phyloP scores from a whole-genome alignment of 148 eudicot species.

The Mesembryanthemum crystallinum region DNA sequence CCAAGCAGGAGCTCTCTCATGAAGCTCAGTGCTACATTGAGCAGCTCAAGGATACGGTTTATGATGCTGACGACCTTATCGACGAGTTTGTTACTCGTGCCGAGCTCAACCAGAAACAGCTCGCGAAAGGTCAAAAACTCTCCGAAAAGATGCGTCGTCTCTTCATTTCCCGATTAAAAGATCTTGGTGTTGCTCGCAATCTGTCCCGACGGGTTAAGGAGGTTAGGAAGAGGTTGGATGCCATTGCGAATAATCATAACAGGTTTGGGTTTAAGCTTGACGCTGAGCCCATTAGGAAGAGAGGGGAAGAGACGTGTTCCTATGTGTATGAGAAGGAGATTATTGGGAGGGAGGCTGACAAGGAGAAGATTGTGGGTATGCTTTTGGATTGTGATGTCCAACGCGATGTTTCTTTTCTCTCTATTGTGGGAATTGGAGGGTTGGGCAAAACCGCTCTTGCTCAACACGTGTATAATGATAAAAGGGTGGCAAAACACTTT shows the following conservation, averaged over 20 bases:
- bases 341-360: conserved; percentile 26
- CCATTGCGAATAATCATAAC: not conserved
- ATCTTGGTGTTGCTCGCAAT: not conserved
- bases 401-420: conserved; percentile 5
- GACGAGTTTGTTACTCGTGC: conserved; percentile 17
- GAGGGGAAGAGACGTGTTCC: conserved; percentile 3
- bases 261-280: not conserved
- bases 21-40: no score
- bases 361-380: conserved; percentile 5
- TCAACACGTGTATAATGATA: no score
- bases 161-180: conserved; percentile 4
- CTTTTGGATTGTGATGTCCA: not conserved
- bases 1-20: not conserved
- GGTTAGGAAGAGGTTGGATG: not conserved
- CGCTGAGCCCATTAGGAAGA: not conserved
- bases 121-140: not conserved
- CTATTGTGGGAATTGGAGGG: conserved; percentile 26
- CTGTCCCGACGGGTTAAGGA: not conserved
- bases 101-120: not conserved
- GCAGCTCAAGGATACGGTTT: not conserved
- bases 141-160: conserved; percentile 7
- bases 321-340: not conserved
- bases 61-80: conserved; percentile 21
- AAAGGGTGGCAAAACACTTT: no score
- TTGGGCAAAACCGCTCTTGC: conserved; percentile 30